Evolutionary conservation across 495 filamentous ascomycete species (phyloP).

Genomic region (Penicillium waksmanii): DNA sequence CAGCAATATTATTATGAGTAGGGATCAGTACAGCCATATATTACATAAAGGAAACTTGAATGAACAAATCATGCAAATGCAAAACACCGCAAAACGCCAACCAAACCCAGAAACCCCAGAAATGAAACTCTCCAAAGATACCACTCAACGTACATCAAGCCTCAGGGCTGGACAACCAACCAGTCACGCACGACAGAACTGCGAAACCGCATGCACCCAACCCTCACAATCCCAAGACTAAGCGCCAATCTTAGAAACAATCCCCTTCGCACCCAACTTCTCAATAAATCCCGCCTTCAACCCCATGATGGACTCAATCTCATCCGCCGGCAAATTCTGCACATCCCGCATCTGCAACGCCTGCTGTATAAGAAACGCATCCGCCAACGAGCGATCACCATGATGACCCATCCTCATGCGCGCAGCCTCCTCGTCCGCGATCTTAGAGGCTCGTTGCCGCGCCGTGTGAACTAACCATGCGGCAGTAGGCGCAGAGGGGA

Average conservation of each 20-base stretch:
- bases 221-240: background rate
- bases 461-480: slow-evolving; percentile 55
- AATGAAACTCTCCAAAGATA: no score
- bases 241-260: slow-evolving; percentile 41
- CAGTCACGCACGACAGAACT: background rate
- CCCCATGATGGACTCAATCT: slow-evolving; percentile 64
- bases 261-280: slow-evolving; percentile 54
- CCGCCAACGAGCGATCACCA: slow-evolving; percentile 57
- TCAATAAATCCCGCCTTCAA: slow-evolving; percentile 61
- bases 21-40: background rate
- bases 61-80: background rate
- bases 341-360: slow-evolving; percentile 63
- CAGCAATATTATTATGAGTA: background rate
- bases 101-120: background rate
- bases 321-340: slow-evolving; percentile 46
- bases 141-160: background rate
- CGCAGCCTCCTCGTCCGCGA: slow-evolving; percentile 56
- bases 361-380: slow-evolving; percentile 63
- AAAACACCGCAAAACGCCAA: background rate
- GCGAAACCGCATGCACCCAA: no score
- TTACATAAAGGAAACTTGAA: background rate
- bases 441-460: slow-evolving; percentile 45
- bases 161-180: slow-evolving; percentile 4
- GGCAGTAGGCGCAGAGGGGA: slow-evolving; percentile 54
- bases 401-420: slow-evolving; percentile 47